phyloP scores from a whole-genome alignment of 192 early-diverging fungal species.

The Rhizophagus sp. region DNA sequence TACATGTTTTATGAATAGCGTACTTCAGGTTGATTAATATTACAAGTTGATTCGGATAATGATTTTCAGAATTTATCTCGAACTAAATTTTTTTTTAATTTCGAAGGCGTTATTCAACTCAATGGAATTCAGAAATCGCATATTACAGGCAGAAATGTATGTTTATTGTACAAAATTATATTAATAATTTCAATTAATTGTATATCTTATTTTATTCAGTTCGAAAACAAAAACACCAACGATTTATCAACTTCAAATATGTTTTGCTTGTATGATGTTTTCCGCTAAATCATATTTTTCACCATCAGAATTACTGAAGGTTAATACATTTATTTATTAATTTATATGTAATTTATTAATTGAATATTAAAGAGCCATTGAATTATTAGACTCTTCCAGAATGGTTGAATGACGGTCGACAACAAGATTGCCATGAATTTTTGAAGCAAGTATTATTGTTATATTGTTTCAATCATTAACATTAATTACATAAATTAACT shows the following conservation, averaged over 20 bases:
- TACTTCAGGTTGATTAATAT: slow-evolving; percentile 60
- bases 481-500: neutral
- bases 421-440: slow-evolving; percentile 30
- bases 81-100: neutral
- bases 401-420: slow-evolving; percentile 26
- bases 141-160: neutral
- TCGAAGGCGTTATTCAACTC: slow-evolving; percentile 23
- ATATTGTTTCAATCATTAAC: neutral
- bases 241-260: neutral
- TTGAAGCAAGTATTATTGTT: slow-evolving; percentile 10
- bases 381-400: slow-evolving; percentile 11
- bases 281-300: neutral
- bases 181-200: neutral
- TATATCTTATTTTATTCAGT: neutral
- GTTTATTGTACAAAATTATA: neutral
- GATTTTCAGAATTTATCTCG: neutral
- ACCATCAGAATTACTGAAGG: slow-evolving; percentile 19
- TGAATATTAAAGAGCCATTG: neutral
- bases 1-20: slow-evolving; percentile 87
- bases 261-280: neutral
- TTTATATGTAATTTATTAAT: neutral
- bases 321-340: neutral
- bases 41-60: neutral
- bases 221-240: neutral
- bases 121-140: slow-evolving; percentile 12